phyloP scores from a whole-genome alignment of 257 asterid genomes.

The Solanum raphanifolium region DNA sequence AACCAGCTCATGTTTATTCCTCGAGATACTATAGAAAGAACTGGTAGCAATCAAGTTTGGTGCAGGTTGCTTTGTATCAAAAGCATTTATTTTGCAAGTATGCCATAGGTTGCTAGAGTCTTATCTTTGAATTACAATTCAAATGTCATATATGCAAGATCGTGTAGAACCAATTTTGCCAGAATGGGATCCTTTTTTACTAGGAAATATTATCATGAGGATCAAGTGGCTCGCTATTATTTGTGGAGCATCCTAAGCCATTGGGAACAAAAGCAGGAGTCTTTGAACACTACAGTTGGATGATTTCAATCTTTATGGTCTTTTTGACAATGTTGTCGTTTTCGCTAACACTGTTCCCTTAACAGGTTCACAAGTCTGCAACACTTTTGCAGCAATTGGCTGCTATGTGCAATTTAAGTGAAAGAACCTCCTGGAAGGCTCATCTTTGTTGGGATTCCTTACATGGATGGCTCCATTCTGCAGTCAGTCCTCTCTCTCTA shows the following conservation, averaged over 20 bases:
- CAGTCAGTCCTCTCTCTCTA: constrained; percentile 39
- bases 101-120: not conserved
- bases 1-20: constrained; percentile 15
- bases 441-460: constrained; percentile 58
- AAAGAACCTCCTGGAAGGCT: constrained; percentile 44
- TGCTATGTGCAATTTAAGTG: constrained; percentile 73
- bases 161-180: not conserved
- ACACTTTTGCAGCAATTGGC: constrained; percentile 70
- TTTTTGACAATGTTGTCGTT: not conserved
- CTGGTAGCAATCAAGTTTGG: not conserved
- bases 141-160: not conserved
- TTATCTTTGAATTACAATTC: not conserved
- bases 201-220: not conserved
- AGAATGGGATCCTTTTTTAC: not conserved
- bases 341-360: not conserved
- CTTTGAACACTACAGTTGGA: not conserved
- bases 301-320: not conserved
- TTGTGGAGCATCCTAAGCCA: not conserved
- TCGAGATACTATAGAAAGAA: not conserved
- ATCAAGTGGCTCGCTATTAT: not conserved
- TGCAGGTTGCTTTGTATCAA: not conserved
- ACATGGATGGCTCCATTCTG: constrained; percentile 61
- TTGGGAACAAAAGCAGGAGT: not conserved
- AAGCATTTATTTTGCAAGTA: not conserved
- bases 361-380: constrained; percentile 78